Percentiles rank a stretch among this genome's conserved stretches.
phyloP scores from a whole-genome alignment of 2,329 filamentous ascomycete species.

The Verticillium dahliae region DNA sequence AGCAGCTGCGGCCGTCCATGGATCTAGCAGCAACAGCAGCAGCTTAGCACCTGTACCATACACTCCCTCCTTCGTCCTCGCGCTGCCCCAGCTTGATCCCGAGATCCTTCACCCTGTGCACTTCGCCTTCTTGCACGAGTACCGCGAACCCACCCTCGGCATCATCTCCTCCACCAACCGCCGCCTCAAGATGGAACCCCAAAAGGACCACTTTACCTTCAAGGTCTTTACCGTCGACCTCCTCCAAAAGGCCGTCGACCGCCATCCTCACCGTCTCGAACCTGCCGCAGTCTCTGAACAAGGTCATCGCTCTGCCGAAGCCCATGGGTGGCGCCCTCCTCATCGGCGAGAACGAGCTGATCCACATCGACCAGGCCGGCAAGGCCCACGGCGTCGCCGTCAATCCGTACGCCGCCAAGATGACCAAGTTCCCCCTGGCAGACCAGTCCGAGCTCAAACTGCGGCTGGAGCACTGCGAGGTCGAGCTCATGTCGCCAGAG shows the following conservation, averaged over 20 bases:
- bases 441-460: constrained; percentile 80
- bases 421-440: constrained; percentile 74
- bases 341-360: constrained; percentile 80
- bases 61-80: constrained; percentile 85
- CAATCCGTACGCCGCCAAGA: constrained; percentile 79
- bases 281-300: constrained; percentile 81
- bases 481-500: constrained; percentile 71
- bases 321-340: constrained; percentile 86
- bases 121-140: constrained; percentile 90
- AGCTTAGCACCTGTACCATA: constrained; percentile 60
- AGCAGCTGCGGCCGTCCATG: constrained; percentile 23
- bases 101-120: constrained; percentile 83
- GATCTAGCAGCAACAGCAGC: constrained; percentile 16
- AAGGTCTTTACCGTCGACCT: constrained; percentile 94
- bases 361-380: constrained; percentile 93
- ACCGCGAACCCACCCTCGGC: constrained; percentile 94
- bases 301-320: constrained; percentile 73
- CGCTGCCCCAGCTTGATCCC: constrained; percentile 82
- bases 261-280: constrained; percentile 80
- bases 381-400: constrained; percentile 90
- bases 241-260: constrained; percentile 86
- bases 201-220: constrained; percentile 82
- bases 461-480: constrained; percentile 71
- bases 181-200: constrained; percentile 70
- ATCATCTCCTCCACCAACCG: constrained; percentile 75